Percentiles rank a stretch among this genome's conserved stretches.
These are phyloP conservation scores for Pestalotiopsis fici DNA, from an alignment of 2,329 filamentous ascomycete genomes.

Conservation along the genomic window DNA sequence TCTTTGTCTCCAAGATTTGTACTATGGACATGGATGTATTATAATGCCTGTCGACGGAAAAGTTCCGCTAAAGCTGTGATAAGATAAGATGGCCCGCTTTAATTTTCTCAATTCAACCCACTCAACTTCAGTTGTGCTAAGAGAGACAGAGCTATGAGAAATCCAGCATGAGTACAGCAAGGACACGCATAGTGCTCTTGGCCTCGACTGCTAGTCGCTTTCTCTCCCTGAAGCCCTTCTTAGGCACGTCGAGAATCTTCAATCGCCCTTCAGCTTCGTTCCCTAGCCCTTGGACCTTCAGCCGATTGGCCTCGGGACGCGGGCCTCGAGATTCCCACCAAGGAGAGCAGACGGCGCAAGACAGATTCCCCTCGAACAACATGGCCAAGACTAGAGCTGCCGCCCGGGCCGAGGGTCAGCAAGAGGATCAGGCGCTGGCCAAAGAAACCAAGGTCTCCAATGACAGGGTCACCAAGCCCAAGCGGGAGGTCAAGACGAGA, in stretches of 20 bases:
- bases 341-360: not conserved
- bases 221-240: too few relatives aligned
- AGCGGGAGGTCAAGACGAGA: conserved; percentile 7
- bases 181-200: not conserved
- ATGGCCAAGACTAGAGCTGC: conserved; percentile 26
- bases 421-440: conserved; percentile 19
- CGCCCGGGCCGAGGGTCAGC: conserved; percentile 20
- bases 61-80: not conserved
- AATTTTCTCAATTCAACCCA: not conserved
- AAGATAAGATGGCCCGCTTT: not conserved
- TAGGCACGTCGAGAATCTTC: too few relatives aligned
- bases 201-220: too few relatives aligned
- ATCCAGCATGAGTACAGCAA: not conserved
- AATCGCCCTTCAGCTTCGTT: not conserved
- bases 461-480: conserved; percentile 9
- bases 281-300: not conserved
- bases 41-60: not conserved
- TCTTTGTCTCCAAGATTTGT: too few relatives aligned
- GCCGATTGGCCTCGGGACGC: not conserved
- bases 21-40: too few relatives aligned
- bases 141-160: not conserved
- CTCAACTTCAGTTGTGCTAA: not conserved
- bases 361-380: not conserved
- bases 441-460: conserved; percentile 13
- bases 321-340: not conserved